A percentile compares a stretch with the other conserved stretches of the same genome.
phyloP scores from a whole-genome alignment of 306 rosid species.

The Aeschynomene evenia region DNA sequence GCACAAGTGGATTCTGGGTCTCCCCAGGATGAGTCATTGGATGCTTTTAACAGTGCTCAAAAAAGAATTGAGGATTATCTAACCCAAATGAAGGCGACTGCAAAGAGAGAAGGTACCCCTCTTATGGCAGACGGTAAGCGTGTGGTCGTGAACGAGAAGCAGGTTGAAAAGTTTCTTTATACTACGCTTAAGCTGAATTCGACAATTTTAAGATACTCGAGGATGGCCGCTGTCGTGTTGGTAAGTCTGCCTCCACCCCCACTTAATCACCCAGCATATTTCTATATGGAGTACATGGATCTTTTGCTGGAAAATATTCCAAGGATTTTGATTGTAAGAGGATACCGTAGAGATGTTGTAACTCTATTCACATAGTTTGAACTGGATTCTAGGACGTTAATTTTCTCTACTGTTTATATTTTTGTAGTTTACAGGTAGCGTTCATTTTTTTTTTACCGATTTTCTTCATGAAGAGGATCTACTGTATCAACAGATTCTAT shows the following conservation, averaged over 20 bases:
- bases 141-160: conserved; percentile 77
- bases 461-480: conserved; percentile 44
- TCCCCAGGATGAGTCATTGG: conserved; percentile 78
- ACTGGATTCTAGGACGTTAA: conserved; percentile 42
- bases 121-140: conserved; percentile 88
- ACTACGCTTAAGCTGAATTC: conserved; percentile 89
- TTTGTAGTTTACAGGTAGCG: conserved; percentile 52
- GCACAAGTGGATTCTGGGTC: conserved; percentile 56
- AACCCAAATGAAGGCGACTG: conserved; percentile 53
- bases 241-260: conserved; percentile 99
- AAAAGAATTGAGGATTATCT: conserved; percentile 66
- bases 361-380: conserved; percentile 79
- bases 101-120: conserved; percentile 61
- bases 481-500: conserved; percentile 30
- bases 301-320: conserved; percentile 92
- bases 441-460: conserved; percentile 63
- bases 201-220: conserved; percentile 80
- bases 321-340: conserved; percentile 94
- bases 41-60: conserved; percentile 66
- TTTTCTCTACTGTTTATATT: conserved; percentile 35
- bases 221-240: conserved; percentile 98
- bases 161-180: conserved; percentile 88
- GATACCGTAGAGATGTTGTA: conserved; percentile 92
- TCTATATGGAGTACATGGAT: conserved; percentile 99
- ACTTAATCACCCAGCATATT: conserved; percentile 74